Evolutionary conservation across 2,329 filamentous ascomycete genomes (phyloP).

Genomic region (Neofusicoccum laricinum): DNA sequence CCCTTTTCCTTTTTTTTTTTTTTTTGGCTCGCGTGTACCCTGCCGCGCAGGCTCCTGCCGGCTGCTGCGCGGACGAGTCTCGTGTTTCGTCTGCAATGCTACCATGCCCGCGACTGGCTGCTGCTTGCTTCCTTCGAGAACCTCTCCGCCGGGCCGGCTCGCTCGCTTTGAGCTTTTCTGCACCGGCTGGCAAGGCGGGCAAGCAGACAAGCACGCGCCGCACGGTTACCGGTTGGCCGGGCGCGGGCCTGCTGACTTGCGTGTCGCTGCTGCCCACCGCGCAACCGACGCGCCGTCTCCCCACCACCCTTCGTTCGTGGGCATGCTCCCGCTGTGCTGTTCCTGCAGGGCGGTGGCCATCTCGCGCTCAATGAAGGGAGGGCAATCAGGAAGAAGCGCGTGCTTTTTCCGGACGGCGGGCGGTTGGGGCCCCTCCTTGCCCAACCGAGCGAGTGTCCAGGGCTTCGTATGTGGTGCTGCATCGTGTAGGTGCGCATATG

Average conservation of each 20-base stretch:
- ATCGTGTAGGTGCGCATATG: not conserved
- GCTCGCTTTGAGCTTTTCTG: not conserved
- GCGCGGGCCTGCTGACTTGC: too few relatives aligned
- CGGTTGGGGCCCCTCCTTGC: not conserved
- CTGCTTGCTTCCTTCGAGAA: not conserved
- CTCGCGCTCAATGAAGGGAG: not conserved
- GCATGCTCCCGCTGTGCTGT: not conserved
- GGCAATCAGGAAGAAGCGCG: not conserved
- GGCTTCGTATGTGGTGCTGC: not conserved
- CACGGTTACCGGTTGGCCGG: not conserved
- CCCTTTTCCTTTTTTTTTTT: not conserved
- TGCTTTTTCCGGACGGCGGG: not conserved
- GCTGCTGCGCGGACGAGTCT: not conserved
- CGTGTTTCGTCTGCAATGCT: conserved; percentile 10
- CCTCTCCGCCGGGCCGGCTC: not conserved
- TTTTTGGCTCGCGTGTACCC: not conserved
- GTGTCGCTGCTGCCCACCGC: too few relatives aligned
- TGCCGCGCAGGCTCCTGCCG: not conserved
- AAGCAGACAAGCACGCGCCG: not conserved
- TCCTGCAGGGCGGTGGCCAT: not conserved
- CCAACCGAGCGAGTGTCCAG: too few relatives aligned
- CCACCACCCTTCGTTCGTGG: too few relatives aligned
- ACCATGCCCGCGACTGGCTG: not conserved
- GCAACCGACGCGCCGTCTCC: too few relatives aligned
- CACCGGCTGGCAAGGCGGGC: not conserved